These are phyloP conservation scores for Lactifluus hygrophoroides DNA, from an alignment of 768 basidiomycete genomes.

Conservation along the genomic window DNA sequence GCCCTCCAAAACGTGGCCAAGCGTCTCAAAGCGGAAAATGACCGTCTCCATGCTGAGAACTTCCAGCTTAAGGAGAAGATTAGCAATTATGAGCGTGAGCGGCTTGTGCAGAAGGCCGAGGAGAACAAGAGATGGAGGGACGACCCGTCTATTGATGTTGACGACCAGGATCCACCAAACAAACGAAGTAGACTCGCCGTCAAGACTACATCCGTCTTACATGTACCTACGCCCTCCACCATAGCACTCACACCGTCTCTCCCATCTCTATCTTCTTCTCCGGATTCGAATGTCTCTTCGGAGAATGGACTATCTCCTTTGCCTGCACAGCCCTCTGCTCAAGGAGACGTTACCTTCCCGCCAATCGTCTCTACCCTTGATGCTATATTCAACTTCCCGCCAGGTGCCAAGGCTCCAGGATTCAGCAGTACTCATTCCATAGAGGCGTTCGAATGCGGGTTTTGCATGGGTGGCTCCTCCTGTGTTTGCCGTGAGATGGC, in stretches of 20 bases:
- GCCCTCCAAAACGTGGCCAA: conserved; percentile 78
- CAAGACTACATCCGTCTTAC: conserved; percentile 23
- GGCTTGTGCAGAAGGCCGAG: conserved; percentile 18
- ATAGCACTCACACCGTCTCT: conserved; percentile 25
- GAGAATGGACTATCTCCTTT: conserved; percentile 29
- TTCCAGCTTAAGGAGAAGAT: conserved; percentile 40
- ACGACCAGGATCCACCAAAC: conserved; percentile 21
- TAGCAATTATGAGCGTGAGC: conserved; percentile 25
- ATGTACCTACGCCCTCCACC: conserved; percentile 28
- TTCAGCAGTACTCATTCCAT: conserved; percentile 27
- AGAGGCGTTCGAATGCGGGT: conserved; percentile 56
- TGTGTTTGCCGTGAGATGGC: conserved; percentile 74
- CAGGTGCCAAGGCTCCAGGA: conserved; percentile 25
- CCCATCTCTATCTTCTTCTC: conserved; percentile 45
- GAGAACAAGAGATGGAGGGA: conserved; percentile 57
- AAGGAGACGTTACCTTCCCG: conserved; percentile 25
- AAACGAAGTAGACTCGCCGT: conserved; percentile 31
- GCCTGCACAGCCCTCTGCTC: conserved; percentile 24
- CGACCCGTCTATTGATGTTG: conserved; percentile 29
- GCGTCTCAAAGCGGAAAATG: conserved; percentile 81
- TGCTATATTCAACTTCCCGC: conserved; percentile 32
- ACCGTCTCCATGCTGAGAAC: conserved; percentile 63
- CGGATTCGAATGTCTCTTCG: conserved; percentile 30
- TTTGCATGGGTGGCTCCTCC: conserved; percentile 59
- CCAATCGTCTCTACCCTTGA: conserved; percentile 27